Conservation (phyloP, 495 filamentous ascomycete genomes). For the Podospora pseudopauciseta region DNA sequence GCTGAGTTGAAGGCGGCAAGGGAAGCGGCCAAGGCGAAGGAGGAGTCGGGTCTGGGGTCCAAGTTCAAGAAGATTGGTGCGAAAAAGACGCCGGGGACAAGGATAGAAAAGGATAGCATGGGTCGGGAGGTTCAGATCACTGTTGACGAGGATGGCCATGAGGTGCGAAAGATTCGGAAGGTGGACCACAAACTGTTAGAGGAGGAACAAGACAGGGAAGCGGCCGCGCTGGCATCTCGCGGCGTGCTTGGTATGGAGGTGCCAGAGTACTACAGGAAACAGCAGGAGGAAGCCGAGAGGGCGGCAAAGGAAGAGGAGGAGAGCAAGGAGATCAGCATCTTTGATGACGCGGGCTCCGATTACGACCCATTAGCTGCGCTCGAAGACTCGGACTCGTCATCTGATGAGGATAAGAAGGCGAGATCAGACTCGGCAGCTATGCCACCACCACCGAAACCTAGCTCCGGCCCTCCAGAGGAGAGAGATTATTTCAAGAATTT, state of each 20-base stretch:
- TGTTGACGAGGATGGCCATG: conserved; percentile 80
- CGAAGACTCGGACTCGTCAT: conserved; percentile 49
- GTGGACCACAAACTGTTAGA: conserved; percentile 34
- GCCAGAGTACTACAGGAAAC: conserved; percentile 54
- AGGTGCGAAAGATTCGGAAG: conserved; percentile 77
- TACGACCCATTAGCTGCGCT: conserved; percentile 83
- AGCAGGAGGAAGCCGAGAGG: conserved; percentile 28
- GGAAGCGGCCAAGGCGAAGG: conserved; percentile 55
- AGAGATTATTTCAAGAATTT: conserved; percentile 61
- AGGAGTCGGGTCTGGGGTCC: conserved; percentile 59
- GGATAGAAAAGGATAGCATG: conserved; percentile 71
- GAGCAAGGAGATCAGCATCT: conserved; percentile 70
- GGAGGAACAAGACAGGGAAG: conserved; percentile 37
- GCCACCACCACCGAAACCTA: conserved; percentile 36
- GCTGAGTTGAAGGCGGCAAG: conserved; percentile 75
- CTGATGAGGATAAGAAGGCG: conserved; percentile 20
- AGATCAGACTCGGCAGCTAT: conserved; percentile 27
- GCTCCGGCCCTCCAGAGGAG: conserved; percentile 23
- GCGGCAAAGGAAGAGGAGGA: conserved; percentile 45
- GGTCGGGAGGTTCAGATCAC: conserved; percentile 82
- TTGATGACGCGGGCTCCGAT: conserved; percentile 78
- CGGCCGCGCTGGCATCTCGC: conserved; percentile 60
- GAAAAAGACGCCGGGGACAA: conserved; percentile 56
- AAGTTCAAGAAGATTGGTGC: conserved; percentile 80
- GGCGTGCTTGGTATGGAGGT: conserved; percentile 78